These are phyloP conservation scores for Caryopteris hybrid DNA, from an alignment of 305 asterid species.

Conservation along the genomic window DNA sequence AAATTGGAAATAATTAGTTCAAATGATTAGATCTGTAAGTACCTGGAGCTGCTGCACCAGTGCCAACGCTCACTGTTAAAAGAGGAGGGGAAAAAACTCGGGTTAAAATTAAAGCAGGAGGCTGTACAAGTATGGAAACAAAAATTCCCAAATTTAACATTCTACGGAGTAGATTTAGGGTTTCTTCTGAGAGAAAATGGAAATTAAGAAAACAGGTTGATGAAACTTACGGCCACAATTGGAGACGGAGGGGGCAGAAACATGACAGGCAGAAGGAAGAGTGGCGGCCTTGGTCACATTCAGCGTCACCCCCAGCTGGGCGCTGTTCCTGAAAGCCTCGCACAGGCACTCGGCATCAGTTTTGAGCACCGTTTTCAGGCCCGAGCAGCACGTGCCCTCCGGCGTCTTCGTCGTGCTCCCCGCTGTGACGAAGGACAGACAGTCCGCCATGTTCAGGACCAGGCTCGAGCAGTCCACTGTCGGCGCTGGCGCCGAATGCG, in stretches of 20 bases:
- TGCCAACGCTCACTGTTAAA: constrained; percentile 41
- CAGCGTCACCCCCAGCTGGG: constrained; percentile 69
- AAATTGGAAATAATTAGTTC: neutral
- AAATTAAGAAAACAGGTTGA: neutral
- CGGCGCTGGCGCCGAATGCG: constrained; percentile 47
- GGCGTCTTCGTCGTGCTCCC: constrained; percentile 65
- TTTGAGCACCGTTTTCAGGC: constrained; percentile 62
- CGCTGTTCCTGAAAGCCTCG: constrained; percentile 71
- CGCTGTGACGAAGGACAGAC: constrained; percentile 57
- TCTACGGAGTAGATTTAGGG: too few relatives aligned
- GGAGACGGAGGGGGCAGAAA: constrained; percentile 66
- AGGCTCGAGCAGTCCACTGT: constrained; percentile 69
- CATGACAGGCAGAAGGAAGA: constrained; percentile 80
- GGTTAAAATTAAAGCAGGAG: neutral
- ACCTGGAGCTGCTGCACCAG: constrained; percentile 64
- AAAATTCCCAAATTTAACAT: too few relatives aligned
- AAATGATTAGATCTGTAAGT: constrained; percentile 23
- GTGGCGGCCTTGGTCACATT: constrained; percentile 63
- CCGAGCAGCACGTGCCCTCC: constrained; percentile 67
- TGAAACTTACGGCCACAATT: constrained; percentile 62
- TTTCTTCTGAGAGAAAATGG: too few relatives aligned
- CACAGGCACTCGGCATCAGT: constrained; percentile 72
- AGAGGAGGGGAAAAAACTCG: neutral
- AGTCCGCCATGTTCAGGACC: constrained; percentile 63
- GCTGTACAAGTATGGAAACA: neutral